Evolutionary conservation across 1,284 basidiomycete species (phyloP).

Genomic region (Heterobasidion annosum): DNA sequence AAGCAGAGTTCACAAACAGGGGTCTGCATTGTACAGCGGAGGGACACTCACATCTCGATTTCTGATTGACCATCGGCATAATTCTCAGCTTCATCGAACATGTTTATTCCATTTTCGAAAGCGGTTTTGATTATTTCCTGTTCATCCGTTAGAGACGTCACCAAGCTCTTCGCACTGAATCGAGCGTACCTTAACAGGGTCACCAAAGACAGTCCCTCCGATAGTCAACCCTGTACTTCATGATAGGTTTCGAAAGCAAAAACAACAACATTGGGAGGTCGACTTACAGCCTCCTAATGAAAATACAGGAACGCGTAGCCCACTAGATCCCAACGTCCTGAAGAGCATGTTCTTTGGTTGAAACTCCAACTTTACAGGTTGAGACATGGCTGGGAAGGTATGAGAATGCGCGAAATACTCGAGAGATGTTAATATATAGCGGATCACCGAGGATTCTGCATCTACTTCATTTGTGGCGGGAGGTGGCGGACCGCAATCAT

Average conservation of each 20-base stretch:
- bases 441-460: background rate
- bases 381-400: background rate
- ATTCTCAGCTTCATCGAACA: constrained; percentile 59
- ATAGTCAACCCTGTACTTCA: constrained; percentile 46
- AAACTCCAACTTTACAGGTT: constrained; percentile 21
- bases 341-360: constrained; percentile 66
- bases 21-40: background rate
- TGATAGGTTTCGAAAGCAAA: background rate
- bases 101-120: constrained; percentile 62
- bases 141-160: background rate
- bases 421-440: background rate
- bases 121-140: constrained; percentile 58
- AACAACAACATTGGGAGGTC: constrained; percentile 15
- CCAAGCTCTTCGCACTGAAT: background rate
- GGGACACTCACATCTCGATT: constrained; percentile 43
- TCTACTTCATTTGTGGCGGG: background rate
- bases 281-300: constrained; percentile 69
- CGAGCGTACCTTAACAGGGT: constrained; percentile 54
- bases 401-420: background rate
- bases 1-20: background rate
- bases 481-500: too few species aligned
- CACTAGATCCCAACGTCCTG: constrained; percentile 65
- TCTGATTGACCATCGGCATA: constrained; percentile 69
- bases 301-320: constrained; percentile 72
- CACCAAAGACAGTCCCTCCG: constrained; percentile 60